Conservation (phyloP, 1,284 basidiomycete genomes). For the Wolfiporia cocos region DNA sequence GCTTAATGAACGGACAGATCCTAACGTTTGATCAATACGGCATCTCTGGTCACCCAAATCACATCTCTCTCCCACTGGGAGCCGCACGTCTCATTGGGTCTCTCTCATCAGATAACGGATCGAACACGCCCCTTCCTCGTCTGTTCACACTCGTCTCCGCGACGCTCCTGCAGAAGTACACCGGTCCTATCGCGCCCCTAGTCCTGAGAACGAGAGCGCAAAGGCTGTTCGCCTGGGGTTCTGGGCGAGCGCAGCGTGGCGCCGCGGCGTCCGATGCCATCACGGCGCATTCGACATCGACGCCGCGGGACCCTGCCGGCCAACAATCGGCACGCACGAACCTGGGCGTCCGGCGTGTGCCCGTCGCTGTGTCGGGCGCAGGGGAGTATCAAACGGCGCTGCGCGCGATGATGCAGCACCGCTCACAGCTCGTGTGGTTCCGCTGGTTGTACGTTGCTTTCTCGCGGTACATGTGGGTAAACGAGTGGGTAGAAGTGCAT, state of each 20-base stretch:
- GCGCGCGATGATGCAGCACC: conserved; percentile 70
- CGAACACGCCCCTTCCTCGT: conserved; percentile 25
- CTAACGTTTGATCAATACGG: conserved; percentile 87
- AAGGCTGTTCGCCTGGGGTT: too few relatives aligned
- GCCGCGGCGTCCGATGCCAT: conserved; percentile 21
- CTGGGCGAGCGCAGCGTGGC: conserved; percentile 29
- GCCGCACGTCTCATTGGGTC: conserved; percentile 34
- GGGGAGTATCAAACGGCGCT: conserved; percentile 53
- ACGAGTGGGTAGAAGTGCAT: conserved; percentile 53
- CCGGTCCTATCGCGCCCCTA: conserved; percentile 41
- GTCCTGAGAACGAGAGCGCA: too few relatives aligned
- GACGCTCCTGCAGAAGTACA: conserved; percentile 56
- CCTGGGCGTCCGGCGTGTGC: conserved; percentile 14
- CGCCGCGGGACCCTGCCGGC: too few relatives aligned
- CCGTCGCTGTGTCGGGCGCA: conserved; percentile 49
- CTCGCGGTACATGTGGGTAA: conserved; percentile 91
- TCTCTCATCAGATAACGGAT: conserved; percentile 17
- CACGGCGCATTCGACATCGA: not conserved
- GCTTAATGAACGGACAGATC: conserved; percentile 60
- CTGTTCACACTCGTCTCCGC: conserved; percentile 60
- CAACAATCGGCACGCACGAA: not conserved
- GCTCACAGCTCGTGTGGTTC: conserved; percentile 86
- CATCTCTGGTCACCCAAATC: conserved; percentile 88
- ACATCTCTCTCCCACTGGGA: conserved; percentile 69
- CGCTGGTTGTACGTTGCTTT: conserved; percentile 80